Base-by-base conservation (phyloP, 345 rosid genomes). In the Bretschneidera sinensis region DNA sequence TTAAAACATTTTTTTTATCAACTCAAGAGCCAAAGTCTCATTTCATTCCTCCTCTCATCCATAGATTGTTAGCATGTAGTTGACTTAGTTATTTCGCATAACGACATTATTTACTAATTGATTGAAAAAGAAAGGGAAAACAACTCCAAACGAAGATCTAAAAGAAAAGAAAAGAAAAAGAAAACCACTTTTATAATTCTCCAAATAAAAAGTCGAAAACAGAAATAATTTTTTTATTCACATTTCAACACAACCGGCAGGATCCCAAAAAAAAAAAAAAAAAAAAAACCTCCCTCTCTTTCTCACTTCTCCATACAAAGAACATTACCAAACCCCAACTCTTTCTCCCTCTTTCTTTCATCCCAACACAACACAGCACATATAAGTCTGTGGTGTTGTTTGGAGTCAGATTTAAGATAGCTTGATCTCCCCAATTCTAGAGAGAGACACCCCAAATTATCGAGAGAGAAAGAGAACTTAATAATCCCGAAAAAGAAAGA, bases 301-400 rank as follows among this genome's bases (percentile, higher is more conserved):
- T 10, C 45, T 47, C 70, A 19, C 61, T 24, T 25, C 57, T 59
- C 58, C 72, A 34, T 70, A 59, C 72, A 67, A 70, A 71, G n/a
- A 50, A 60, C 79, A 77, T 74, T 74, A 58, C 74, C 76, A 54
- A 66, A 70, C 70, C 68, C 62, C 62, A 62, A 33, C 63, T 50
- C 18, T 28, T 50, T 60, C 54, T 47, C 52, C 22, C 54, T 48
- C 48, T 2, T 43, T 14, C 66, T 23, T 61, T 54, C 61, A 6
- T 56, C 47, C 54, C 48, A 43, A 55, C 35, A 39, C 49, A 16
- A 60, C 21, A 51, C n/a, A 34, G 24, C 45, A 14, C 45, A 13
- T 11, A 7, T 39, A 39, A 13, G 45, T n/a, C n/a, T n/a, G n/a
- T n/a, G n/a, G n/a, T n/a, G n/a, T n/a, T n/a, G n/a, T n/a, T n/a